Conservation (phyloP, 805 yeast species). For the Hanseniaspora meyeri region DNA sequence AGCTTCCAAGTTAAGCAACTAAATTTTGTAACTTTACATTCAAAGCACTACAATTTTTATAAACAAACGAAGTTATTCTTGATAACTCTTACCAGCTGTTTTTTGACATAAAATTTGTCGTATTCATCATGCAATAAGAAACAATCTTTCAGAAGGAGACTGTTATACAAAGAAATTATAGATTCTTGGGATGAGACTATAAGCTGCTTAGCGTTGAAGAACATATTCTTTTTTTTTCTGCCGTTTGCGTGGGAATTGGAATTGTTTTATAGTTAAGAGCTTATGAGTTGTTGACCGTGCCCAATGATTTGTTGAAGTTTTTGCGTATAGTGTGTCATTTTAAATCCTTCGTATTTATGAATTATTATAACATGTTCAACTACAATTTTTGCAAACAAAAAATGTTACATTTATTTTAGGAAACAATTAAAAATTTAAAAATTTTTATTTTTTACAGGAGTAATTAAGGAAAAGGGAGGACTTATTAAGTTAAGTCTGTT, state of each 20-base stretch:
- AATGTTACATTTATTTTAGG: constrained; percentile 1
- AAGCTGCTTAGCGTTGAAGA: constrained; percentile 14
- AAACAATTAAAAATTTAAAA: neutral
- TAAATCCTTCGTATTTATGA: neutral
- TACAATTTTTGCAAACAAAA: neutral
- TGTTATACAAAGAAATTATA: constrained; percentile 4
- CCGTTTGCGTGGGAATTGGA: neutral
- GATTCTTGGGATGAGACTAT: constrained; percentile 13
- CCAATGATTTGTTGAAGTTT: constrained; percentile 13
- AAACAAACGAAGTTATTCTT: constrained; percentile 18
- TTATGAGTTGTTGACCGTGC: constrained; percentile 14
- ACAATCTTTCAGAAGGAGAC: neutral
- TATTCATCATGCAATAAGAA: neutral
- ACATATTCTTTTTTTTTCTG: neutral
- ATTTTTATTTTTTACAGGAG: neutral
- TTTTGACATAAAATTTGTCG: neutral
- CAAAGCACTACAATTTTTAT: no score
- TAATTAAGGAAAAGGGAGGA: neutral
- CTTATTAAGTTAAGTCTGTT: neutral
- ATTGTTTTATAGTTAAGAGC: constrained; percentile 8
- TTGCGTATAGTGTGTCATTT: neutral
- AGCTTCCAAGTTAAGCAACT: constrained; percentile 38
- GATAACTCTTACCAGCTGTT: neutral
- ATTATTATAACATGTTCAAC: neutral
- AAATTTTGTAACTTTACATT: neutral